Base-by-base conservation (phyloP, 306 rosid species). In the Quercus agrifolia region DNA sequence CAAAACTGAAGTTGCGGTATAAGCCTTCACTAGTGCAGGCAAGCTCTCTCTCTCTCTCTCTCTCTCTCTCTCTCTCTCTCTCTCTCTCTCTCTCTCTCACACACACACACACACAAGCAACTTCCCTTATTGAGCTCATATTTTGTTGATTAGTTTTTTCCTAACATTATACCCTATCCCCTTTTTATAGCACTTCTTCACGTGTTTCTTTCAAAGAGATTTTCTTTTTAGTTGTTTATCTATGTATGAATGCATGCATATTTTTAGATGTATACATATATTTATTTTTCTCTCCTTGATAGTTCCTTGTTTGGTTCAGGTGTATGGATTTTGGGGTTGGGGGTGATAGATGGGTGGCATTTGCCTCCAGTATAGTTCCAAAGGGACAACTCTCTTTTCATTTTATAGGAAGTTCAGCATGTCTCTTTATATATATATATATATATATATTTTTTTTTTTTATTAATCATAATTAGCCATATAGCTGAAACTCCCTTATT, bases 11-110 rank as follows among this genome's bases (percentile, higher is more conserved):
- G 90, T 86, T 95, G 87, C 97, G 94, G 23, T 95, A 92, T 76
- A 95, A 90, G 94, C 93, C 96, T 67, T 91, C 99, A 71, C 78
- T 95, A 68, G 91, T 95, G 58, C 97, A 95, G 97, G 99, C 83
- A 83, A 90, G 85, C 75, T 61, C 38, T 77, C 6, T 52, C 31
- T 25, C 55, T 25, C 28, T 27, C 7, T 54, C 21, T 73, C 31
- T 30, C 31, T 30, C 31, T 28, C 2, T 2, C 5, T 4, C 64
- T 11, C 20, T 58, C 21, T 31, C 55, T 18, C 27, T 8, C 20
- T 72, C 67, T 59, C 55, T n/a, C 70, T 38, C 28, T 21, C 9
- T 33, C 15, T 25, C 35, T 0, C 35, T 1, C 38, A 1, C 7
- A 33, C 10, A 13, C 54, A 46, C 54, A 49, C 15, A 49, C 54